A percentile compares a stretch with the other conserved stretches of the same genome.
Evolutionary conservation across 1,284 basidiomycete species (phyloP).

Genomic region (Mycena citricolor): DNA sequence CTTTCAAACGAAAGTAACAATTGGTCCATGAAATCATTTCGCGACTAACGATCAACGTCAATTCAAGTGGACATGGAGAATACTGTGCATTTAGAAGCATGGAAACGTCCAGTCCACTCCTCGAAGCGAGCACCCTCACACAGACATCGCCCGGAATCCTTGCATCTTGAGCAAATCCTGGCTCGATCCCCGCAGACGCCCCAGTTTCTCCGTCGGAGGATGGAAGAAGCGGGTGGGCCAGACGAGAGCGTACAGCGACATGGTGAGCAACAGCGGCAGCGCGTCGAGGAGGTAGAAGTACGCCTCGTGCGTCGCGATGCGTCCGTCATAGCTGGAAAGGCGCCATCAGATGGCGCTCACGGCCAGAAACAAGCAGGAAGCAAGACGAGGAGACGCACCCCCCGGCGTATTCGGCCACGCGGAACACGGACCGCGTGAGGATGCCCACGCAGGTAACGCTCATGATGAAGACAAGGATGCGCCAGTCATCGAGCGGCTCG

Average conservation of each 20-base stretch:
- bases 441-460: slow-evolving; percentile 23
- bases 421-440: slow-evolving; percentile 22
- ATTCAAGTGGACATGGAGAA: too few relatives aligned
- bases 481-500: slow-evolving; percentile 23
- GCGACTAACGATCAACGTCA: too few relatives aligned
- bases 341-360: background rate
- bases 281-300: slow-evolving; percentile 26
- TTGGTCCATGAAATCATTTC: too few relatives aligned
- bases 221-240: slow-evolving; percentile 26
- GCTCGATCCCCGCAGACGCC: too few relatives aligned
- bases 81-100: too few relatives aligned
- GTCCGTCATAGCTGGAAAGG: slow-evolving; percentile 10
- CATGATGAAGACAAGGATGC: slow-evolving; percentile 19
- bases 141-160: too few relatives aligned
- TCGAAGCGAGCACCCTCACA: too few relatives aligned
- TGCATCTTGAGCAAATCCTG: too few relatives aligned
- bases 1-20: too few relatives aligned
- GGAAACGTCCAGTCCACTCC: too few relatives aligned
- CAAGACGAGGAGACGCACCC: slow-evolving; percentile 16
- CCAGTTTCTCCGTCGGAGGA: too few relatives aligned
- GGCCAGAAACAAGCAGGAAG: too few relatives aligned
- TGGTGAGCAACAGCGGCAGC: slow-evolving; percentile 24
- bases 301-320: slow-evolving; percentile 20
- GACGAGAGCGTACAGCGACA: slow-evolving; percentile 22
- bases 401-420: slow-evolving; percentile 22